Percentiles rank a stretch among this genome's conserved stretches.
Evolutionary conservation across 2,329 filamentous ascomycete species (phyloP).

Genomic region (Arthroderma sp.): DNA sequence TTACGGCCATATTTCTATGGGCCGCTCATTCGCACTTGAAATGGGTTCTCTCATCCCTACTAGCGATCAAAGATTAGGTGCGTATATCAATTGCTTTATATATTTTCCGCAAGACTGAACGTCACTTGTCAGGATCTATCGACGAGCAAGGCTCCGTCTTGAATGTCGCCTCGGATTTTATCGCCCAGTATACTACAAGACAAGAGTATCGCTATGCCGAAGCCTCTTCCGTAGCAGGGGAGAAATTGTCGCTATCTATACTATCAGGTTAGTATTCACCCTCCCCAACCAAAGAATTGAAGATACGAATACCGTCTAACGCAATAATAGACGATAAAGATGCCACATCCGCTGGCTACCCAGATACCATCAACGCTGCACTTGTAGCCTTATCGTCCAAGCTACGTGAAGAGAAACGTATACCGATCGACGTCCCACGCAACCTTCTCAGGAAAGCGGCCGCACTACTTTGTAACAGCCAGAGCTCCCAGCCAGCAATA

Average conservation of each 20-base stretch:
- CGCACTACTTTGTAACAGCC: constrained; percentile 67
- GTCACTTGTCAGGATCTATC: constrained; percentile 43
- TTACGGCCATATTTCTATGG: constrained; percentile 83
- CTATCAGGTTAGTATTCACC: neutral
- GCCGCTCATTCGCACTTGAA: constrained; percentile 85
- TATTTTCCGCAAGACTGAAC: neutral
- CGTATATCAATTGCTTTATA: constrained; percentile 2
- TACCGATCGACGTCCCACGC: constrained; percentile 61
- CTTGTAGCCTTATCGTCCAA: constrained; percentile 8
- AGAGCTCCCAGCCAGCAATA: constrained; percentile 62
- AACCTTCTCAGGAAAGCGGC: constrained; percentile 76
- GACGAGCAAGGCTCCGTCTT: constrained; percentile 62
- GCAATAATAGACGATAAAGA: neutral
- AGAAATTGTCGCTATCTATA: neutral
- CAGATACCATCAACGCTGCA: constrained; percentile 4
- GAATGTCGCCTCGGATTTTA: constrained; percentile 88
- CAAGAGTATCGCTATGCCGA: constrained; percentile 91
- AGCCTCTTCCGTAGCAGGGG: constrained; percentile 22
- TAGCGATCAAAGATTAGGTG: constrained; percentile 68
- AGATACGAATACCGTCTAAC: neutral
- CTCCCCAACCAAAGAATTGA: neutral
- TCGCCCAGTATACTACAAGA: constrained; percentile 91
- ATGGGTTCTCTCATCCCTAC: constrained; percentile 77
- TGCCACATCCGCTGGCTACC: constrained; percentile 1
- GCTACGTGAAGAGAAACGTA: constrained; percentile 53